These are phyloP conservation scores for Sphagnum contortum DNA, from an alignment of 225 moss, liverwort and hornwort species.

Conservation along the genomic window DNA sequence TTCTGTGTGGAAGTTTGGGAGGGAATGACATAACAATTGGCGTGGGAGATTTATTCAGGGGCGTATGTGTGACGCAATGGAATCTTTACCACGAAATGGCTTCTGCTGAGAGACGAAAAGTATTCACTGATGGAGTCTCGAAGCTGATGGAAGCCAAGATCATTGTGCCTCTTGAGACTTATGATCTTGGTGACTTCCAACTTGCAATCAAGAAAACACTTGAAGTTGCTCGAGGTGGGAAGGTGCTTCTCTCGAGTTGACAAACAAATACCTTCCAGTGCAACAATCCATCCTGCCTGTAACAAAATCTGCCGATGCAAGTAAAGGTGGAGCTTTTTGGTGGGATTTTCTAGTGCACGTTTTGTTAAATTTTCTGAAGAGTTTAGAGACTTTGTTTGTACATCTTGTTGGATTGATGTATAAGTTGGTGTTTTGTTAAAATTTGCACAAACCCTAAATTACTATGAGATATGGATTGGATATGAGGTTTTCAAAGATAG, in stretches of 20 bases:
- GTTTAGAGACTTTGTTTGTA: no score
- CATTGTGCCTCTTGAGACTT: slow-evolving; percentile 14
- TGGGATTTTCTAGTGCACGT: no score
- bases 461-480: no score
- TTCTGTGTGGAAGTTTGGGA: slow-evolving; percentile 19
- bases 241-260: slow-evolving; percentile 13
- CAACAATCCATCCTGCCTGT: no score
- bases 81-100: background rate
- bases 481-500: no score
- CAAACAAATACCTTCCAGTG: no score
- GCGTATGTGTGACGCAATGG: slow-evolving; percentile 29
- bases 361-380: no score
- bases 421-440: no score
- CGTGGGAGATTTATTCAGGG: slow-evolving; percentile 28
- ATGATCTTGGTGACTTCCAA: slow-evolving; percentile 17
- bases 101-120: slow-evolving; percentile 1
- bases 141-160: slow-evolving; percentile 20
- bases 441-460: no score
- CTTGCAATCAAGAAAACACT: slow-evolving; percentile 20
- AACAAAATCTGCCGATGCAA: no score
- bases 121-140: slow-evolving; percentile 12
- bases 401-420: no score
- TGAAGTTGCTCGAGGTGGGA: slow-evolving; percentile 14
- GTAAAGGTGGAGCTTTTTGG: no score
- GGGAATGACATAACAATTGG: slow-evolving; percentile 18